Base-by-base conservation (phyloP, 2,329 filamentous ascomycete genomes). In the Sporothrix curviconia region DNA sequence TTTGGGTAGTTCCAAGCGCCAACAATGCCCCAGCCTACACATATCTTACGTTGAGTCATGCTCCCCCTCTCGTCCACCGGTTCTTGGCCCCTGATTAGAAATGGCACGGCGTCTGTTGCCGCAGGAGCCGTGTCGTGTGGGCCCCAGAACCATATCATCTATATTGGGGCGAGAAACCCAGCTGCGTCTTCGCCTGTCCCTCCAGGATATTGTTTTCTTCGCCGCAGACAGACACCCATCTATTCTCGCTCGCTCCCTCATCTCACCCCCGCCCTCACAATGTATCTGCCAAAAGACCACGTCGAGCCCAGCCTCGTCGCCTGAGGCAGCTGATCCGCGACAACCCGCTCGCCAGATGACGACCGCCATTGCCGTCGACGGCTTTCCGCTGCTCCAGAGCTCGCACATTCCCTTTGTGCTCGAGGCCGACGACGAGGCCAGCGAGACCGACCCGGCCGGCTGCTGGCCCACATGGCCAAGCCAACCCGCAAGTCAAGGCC, bases 401-500 rank as follows among this genome's bases (percentile, higher is more conserved):
- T 83, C 74, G 54, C 83, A 86, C 63, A 78, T 86, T 17, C 83
- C 83, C 0, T 86, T 76, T 63, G 64, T 86, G 0, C 69, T 86
- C 1, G 81, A 85, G 59, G 65, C 78, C 8, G 59, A 72, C 5
- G 71, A 77, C 59, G 71, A 75, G 34, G 42, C 65, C 3, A 72
- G 66, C 59, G 71, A 74, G 50, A 70, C 70, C 0, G 71, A 76
- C n/a, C 65, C 74, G 66, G 61, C 37, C 46, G 75, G 73, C 72
- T 89, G 3, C 76, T 83, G 3, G 84, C 82, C 3, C 85, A 89
- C 63, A 68, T 88, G 28, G 84, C 84, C 0, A 73, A 78, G 30
- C 74, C 36, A 89, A 89, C 62, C 84, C 84, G 0, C 85, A 88
- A 62, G 72, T 72, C 64, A 85, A 86, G 66, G 76, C 78, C 19